phyloP scores from a whole-genome alignment of 2,329 filamentous ascomycete species.

The Aspergillus tamarii region DNA sequence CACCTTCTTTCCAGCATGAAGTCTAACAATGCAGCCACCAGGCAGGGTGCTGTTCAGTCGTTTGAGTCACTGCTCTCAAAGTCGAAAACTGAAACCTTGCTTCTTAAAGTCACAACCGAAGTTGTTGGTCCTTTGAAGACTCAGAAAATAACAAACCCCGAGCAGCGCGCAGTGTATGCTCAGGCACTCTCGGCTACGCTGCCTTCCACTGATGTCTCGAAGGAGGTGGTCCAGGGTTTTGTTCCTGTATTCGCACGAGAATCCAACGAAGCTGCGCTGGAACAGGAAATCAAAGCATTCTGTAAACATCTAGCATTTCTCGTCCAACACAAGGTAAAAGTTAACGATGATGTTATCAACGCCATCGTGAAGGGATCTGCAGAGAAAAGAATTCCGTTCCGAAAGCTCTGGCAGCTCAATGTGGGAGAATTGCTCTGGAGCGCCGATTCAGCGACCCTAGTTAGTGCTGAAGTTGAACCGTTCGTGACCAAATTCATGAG shows the following conservation, averaged over 20 bases:
- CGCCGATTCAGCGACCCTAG: slow-evolving; percentile 51
- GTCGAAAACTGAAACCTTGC: slow-evolving; percentile 59
- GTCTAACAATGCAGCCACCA: slow-evolving; percentile 79
- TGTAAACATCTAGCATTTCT: slow-evolving; percentile 66
- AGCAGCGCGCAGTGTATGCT: slow-evolving; percentile 81
- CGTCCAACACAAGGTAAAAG: slow-evolving; percentile 61
- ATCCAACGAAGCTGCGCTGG: slow-evolving; percentile 80
- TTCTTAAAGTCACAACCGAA: slow-evolving; percentile 75
- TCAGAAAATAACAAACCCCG: slow-evolving; percentile 80
- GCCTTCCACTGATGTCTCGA: slow-evolving; percentile 63
- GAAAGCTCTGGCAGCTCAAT: slow-evolving; percentile 78
- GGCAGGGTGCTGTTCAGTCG: slow-evolving; percentile 72
- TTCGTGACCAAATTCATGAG: slow-evolving; percentile 55
- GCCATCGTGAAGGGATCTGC: slow-evolving; percentile 77
- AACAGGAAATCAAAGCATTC: slow-evolving; percentile 74
- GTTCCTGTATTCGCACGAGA: slow-evolving; percentile 76
- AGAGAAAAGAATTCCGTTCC: slow-evolving; percentile 80
- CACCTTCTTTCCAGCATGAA: slow-evolving; percentile 88
- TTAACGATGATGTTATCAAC: slow-evolving; percentile 70
- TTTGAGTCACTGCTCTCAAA: slow-evolving; percentile 71
- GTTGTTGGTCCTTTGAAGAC: slow-evolving; percentile 77
- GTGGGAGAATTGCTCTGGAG: slow-evolving; percentile 71
- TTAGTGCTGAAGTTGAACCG: slow-evolving; percentile 49
- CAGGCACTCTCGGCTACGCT: slow-evolving; percentile 74
- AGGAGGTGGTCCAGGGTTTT: slow-evolving; percentile 68